Evolutionary conservation across 2,329 filamentous ascomycete species (phyloP).

Genomic region (Rhexocercosporidium sp.): DNA sequence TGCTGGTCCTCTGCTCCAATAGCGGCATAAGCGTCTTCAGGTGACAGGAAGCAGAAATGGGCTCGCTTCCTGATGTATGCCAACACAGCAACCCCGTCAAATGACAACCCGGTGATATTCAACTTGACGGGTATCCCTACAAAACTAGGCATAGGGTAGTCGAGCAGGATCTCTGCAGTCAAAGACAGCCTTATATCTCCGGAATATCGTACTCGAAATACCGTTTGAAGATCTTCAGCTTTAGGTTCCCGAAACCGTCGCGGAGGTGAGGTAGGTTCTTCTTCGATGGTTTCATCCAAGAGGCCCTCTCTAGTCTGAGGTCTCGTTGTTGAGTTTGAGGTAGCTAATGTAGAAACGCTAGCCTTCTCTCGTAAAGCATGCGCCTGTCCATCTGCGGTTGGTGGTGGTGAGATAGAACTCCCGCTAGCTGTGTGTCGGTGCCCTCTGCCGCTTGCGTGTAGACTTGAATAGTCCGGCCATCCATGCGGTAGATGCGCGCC

Average conservation of each 20-base stretch:
- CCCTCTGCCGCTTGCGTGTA: constrained; percentile 29
- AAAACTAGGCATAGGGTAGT: constrained; percentile 98
- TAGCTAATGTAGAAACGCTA: constrained; percentile 66
- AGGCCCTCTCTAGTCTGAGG: constrained; percentile 61
- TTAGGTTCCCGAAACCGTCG: constrained; percentile 72
- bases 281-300: constrained; percentile 37
- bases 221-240: constrained; percentile 88
- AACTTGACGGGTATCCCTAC: constrained; percentile 93
- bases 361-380: constrained; percentile 59
- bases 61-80: constrained; percentile 88
- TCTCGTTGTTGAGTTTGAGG: constrained; percentile 58
- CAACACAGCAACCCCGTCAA: constrained; percentile 91
- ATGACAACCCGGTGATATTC: constrained; percentile 92
- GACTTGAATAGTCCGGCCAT: constrained; percentile 47
- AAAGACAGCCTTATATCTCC: constrained; percentile 87
- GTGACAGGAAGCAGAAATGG: constrained; percentile 93
- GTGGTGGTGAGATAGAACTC: constrained; percentile 39
- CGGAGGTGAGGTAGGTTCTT: constrained; percentile 46
- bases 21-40: constrained; percentile 84
- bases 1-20: constrained; percentile 48
- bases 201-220: constrained; percentile 87
- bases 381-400: constrained; percentile 45
- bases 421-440: constrained; percentile 40
- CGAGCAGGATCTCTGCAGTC: constrained; percentile 92
- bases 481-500: constrained; percentile 66